Percentiles rank a stretch among this genome's conserved stretches.
Evolutionary conservation across 192 early-diverging fungal species (phyloP).

Genomic region (Coemansia sp.): DNA sequence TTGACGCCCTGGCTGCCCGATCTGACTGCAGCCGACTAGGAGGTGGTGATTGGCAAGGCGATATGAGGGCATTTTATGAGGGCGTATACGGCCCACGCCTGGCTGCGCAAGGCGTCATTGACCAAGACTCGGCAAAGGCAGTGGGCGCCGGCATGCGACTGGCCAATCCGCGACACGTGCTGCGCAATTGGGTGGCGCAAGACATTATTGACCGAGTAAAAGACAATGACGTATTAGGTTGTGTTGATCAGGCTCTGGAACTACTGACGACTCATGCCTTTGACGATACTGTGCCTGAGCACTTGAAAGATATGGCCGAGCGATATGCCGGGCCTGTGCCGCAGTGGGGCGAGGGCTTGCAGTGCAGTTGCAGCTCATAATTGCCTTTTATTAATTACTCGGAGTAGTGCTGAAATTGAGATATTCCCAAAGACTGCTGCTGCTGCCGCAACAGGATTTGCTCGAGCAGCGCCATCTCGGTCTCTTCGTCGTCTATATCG

Average conservation of each 20-base stretch:
- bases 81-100: constrained; percentile 65
- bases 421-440: neutral
- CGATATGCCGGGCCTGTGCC: constrained; percentile 61
- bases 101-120: constrained; percentile 32
- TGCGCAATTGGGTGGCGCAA: constrained; percentile 82
- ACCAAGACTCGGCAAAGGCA: constrained; percentile 8
- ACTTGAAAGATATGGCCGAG: constrained; percentile 39
- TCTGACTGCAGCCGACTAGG: neutral
- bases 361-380: constrained; percentile 78
- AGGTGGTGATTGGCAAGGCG: neutral
- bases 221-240: constrained; percentile 43
- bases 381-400: neutral
- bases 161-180: constrained; percentile 76
- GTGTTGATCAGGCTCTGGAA: constrained; percentile 46
- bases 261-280: constrained; percentile 61
- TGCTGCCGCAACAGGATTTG: neutral
- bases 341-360: constrained; percentile 65
- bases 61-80: constrained; percentile 34
- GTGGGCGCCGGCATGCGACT: constrained; percentile 61
- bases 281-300: constrained; percentile 39
- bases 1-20: constrained; percentile 17
- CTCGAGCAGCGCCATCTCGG: neutral
- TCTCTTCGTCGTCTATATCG: neutral
- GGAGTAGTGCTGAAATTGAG: neutral
- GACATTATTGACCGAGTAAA: constrained; percentile 60